These are phyloP conservation scores for Testicularia cyperi DNA, from an alignment of 1,284 basidiomycete genomes.

Conservation along the genomic window DNA sequence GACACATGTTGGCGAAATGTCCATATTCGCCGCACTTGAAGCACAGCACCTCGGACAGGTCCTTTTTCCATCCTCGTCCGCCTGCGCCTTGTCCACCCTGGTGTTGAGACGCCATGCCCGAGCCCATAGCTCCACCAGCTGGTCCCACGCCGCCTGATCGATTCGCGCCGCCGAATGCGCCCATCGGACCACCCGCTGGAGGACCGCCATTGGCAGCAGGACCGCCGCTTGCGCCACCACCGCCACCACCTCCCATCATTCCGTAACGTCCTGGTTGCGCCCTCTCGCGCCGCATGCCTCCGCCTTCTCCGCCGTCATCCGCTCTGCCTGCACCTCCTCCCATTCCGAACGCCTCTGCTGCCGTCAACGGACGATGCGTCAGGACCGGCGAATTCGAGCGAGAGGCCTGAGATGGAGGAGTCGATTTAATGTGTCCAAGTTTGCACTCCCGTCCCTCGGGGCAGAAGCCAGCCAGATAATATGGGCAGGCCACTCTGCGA, in stretches of 20 bases:
- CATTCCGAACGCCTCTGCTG: constrained; percentile 53
- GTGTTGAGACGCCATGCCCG: too few relatives aligned
- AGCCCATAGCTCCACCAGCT: constrained; percentile 2
- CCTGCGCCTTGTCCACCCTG: constrained; percentile 13
- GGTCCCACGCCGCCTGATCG: neutral
- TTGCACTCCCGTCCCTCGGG: constrained; percentile 88
- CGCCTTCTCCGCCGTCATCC: constrained; percentile 7
- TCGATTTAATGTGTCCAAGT: constrained; percentile 70
- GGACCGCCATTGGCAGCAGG: too few relatives aligned
- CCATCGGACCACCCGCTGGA: too few relatives aligned
- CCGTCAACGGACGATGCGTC: constrained; percentile 53
- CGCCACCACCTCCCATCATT: constrained; percentile 5
- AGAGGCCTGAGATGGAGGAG: constrained; percentile 49
- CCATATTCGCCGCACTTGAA: constrained; percentile 58
- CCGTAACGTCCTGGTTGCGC: constrained; percentile 21
- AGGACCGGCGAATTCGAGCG: constrained; percentile 51
- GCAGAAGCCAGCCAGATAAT: constrained; percentile 92
- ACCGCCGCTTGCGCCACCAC: constrained; percentile 2
- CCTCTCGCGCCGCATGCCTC: constrained; percentile 10
- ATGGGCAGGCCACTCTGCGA: constrained; percentile 82
- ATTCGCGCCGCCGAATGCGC: neutral
- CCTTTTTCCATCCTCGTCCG: constrained; percentile 30
- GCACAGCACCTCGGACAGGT: constrained; percentile 52
- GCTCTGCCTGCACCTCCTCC: constrained; percentile 7
- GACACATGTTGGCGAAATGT: constrained; percentile 57